Percentiles rank a stretch among this genome's conserved stretches.
phyloP scores from a whole-genome alignment of 768 basidiomycete species.

The Leccinum longicurvipes region DNA sequence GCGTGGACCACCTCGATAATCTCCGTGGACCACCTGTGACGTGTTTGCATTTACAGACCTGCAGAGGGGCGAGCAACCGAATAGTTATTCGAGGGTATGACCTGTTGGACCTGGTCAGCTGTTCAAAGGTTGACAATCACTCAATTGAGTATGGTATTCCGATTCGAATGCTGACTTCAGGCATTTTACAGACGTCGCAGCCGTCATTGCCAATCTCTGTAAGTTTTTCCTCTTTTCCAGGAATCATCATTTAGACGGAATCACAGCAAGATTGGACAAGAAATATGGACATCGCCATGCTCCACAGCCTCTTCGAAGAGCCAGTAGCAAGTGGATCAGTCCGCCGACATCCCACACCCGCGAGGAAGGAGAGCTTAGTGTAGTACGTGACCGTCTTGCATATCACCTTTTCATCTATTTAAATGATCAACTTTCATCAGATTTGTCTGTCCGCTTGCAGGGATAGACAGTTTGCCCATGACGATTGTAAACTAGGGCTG shows the following conservation, averaged over 20 bases:
- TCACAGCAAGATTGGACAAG: conserved; percentile 11
- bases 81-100: conserved; percentile 18
- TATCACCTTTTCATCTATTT: neutral
- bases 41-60: conserved; percentile 14
- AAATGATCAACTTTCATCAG: neutral
- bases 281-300: neutral
- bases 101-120: conserved; percentile 7
- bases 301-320: conserved; percentile 1
- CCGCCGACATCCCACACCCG: conserved; percentile 3
- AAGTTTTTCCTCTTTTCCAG: neutral
- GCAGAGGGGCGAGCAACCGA: conserved; percentile 11
- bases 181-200: conserved; percentile 5
- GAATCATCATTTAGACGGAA: neutral
- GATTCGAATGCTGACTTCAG: neutral
- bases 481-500: conserved; percentile 13
- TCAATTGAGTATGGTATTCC: neutral
- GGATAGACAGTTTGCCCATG: conserved; percentile 23
- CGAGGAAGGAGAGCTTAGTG: conserved; percentile 15
- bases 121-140: conserved; percentile 12
- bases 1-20: neutral
- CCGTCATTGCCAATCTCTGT: conserved; percentile 7
- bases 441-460: conserved; percentile 28
- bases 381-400: conserved; percentile 8
- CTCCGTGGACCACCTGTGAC: neutral
- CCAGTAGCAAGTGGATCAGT: conserved; percentile 3